phyloP scores from a whole-genome alignment of 1,139 yeast genomes.

The Suhomyces chickasaworum region DNA sequence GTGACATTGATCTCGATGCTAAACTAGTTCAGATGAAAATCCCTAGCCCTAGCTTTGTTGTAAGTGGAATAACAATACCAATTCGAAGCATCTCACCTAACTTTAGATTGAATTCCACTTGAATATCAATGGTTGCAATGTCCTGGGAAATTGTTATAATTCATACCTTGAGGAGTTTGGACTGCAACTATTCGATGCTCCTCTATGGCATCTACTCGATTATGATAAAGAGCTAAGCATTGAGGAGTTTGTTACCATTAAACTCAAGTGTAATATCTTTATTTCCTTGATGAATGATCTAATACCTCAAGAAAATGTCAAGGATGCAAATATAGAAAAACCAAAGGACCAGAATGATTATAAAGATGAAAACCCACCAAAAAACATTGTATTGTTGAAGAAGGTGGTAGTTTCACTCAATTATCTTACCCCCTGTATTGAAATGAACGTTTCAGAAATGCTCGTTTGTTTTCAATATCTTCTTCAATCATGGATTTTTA shows the following conservation, averaged over 20 bases:
- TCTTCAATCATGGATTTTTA: slow-evolving; percentile 30
- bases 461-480: slow-evolving; percentile 31
- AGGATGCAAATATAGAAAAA: not conserved
- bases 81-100: not conserved
- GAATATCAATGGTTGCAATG: slow-evolving; percentile 18
- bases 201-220: slow-evolving; percentile 23
- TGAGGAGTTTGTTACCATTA: slow-evolving; percentile 16
- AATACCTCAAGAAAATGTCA: slow-evolving; percentile 11
- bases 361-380: not conserved
- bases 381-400: not conserved
- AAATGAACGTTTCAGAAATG: slow-evolving; percentile 8
- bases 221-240: slow-evolving; percentile 19
- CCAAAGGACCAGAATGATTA: too few species aligned
- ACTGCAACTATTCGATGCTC: slow-evolving; percentile 10
- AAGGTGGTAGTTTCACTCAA: not conserved
- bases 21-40: slow-evolving; percentile 9
- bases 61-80: slow-evolving; percentile 10
- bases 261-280: slow-evolving; percentile 26
- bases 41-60: slow-evolving; percentile 17
- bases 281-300: slow-evolving; percentile 19
- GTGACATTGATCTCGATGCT: slow-evolving; percentile 2
- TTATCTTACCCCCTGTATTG: not conserved
- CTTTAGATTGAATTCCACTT: slow-evolving; percentile 11
- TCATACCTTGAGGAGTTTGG: slow-evolving; percentile 19
- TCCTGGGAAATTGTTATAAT: slow-evolving; percentile 16